phyloP scores from a whole-genome alignment of 805 yeast species.

The Wickerhamomyces kurtzmanii region DNA sequence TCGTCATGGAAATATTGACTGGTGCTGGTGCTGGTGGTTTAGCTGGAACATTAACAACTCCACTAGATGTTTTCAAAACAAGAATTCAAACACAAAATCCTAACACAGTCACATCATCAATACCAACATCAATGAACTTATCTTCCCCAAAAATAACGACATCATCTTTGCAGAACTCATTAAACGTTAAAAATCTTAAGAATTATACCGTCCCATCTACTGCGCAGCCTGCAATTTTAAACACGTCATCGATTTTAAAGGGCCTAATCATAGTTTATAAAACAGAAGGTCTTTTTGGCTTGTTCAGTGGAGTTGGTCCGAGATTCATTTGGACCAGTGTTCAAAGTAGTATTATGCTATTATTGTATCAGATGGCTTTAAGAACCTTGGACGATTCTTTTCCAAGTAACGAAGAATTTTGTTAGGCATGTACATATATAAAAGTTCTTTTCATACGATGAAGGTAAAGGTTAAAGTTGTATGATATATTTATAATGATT shows the following conservation, averaged over 20 bases:
- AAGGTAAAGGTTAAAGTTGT: no score
- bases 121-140: constrained; percentile 1
- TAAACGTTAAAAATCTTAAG: constrained; percentile 15
- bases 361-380: constrained; percentile 74
- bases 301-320: constrained; percentile 95
- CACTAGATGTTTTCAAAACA: constrained; percentile 86
- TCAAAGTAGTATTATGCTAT: constrained; percentile 89
- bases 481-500: no score
- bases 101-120: not conserved
- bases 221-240: constrained; percentile 12
- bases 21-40: constrained; percentile 97
- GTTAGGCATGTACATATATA: not conserved
- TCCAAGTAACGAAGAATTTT: constrained; percentile 1
- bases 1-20: constrained; percentile 59
- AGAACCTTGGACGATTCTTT: constrained; percentile 24
- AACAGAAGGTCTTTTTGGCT: constrained; percentile 68
- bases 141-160: constrained; percentile 8
- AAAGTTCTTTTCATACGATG: no score
- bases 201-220: constrained; percentile 15
- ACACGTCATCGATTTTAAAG: constrained; percentile 35
- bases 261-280: constrained; percentile 50
- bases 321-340: constrained; percentile 93
- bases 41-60: constrained; percentile 85
- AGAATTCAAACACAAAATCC: constrained; percentile 84
- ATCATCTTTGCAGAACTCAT: constrained; percentile 15